Evolutionary conservation across 192 early-diverging fungal species (phyloP).

Genomic region (Entophlyctis luteolus): DNA sequence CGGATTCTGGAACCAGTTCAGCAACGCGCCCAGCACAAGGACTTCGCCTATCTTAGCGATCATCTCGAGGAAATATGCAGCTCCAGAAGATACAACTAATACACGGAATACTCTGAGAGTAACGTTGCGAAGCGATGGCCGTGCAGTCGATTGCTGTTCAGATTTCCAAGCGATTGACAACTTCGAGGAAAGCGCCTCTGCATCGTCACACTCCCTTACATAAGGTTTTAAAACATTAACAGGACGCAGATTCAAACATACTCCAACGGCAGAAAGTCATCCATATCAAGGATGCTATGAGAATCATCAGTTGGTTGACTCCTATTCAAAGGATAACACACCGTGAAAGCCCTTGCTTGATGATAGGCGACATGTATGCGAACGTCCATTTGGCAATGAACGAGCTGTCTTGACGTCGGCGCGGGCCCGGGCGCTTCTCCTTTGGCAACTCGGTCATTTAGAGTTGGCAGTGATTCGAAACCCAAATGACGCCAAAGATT

Average conservation of each 20-base stretch:
- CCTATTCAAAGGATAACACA: too few relatives aligned
- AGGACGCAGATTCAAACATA: neutral
- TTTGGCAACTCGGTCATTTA: neutral
- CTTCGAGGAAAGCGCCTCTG: conserved; percentile 24
- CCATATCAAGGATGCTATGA: conserved; percentile 17
- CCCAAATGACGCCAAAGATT: too few relatives aligned
- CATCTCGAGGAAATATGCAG: conserved; percentile 34
- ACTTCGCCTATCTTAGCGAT: conserved; percentile 37
- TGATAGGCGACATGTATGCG: conserved; percentile 37
- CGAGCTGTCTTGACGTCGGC: conserved; percentile 15
- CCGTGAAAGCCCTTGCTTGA: conserved; percentile 26
- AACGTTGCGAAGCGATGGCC: conserved; percentile 29
- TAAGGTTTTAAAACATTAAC: too few relatives aligned
- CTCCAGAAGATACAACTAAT: conserved; percentile 17
- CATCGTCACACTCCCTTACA: conserved; percentile 22
- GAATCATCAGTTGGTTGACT: too few relatives aligned
- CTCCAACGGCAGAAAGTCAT: conserved; percentile 38
- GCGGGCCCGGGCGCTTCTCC: neutral
- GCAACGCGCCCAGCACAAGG: conserved; percentile 35
- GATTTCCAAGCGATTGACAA: conserved; percentile 33
- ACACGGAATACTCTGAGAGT: conserved; percentile 32
- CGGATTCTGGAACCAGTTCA: conserved; percentile 47
- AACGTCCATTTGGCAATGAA: conserved; percentile 28
- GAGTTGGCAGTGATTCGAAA: too few relatives aligned
- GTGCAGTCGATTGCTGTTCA: conserved; percentile 4